Evolutionary conservation across 345 rosid species (phyloP), one percentile per base, ranked within the genome.

Genomic region (Erysimum cheiranthoides): DNA sequence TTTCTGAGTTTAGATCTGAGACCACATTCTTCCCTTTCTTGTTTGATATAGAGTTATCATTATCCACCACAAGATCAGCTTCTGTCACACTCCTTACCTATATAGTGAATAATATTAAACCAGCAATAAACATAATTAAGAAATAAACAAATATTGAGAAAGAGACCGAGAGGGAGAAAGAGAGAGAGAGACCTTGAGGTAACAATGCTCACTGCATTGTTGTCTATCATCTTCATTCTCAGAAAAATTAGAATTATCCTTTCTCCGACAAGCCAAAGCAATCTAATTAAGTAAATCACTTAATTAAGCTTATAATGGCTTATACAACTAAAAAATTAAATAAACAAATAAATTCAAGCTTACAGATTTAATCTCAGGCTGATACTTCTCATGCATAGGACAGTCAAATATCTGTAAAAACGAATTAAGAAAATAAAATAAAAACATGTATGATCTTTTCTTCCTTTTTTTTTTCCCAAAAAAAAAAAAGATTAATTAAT

Each of bases 41-140:
- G 58, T 69, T 56, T 54, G 79, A 69, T 59, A 61, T 18, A 57
- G 34, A 42, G 18, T 43, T 70, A 13, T 57, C 66, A 70, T 8
- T 42, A 70, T 68, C 27, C 61, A 51, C 61, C 25, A 38, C 25
- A 57, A 27, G 13, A 45, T 58, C 79, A 74, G 79, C 78, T 71
- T 85, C 87, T 82, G 66, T 81, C 75, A 73, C 67, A 62, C 65
- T 68, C 78, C 79, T 83, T 66, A 81, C 71, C 95, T 90, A 86
- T 35, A 3, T 17, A 8, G 53, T 53, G 11, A 2, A 6, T 45
- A 2, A 6, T 45, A 2, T 56, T 47, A 80, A 87, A 83, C 46
- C 63, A 79, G 61, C 39, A 47, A 65, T 6, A 76, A 66, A 57
- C 52, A 47, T 66, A 21, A 36, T n/a, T 57, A 57, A 66, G 50